Conservation (phyloP, 1,284 basidiomycete species). For the Leccinum variabile region DNA sequence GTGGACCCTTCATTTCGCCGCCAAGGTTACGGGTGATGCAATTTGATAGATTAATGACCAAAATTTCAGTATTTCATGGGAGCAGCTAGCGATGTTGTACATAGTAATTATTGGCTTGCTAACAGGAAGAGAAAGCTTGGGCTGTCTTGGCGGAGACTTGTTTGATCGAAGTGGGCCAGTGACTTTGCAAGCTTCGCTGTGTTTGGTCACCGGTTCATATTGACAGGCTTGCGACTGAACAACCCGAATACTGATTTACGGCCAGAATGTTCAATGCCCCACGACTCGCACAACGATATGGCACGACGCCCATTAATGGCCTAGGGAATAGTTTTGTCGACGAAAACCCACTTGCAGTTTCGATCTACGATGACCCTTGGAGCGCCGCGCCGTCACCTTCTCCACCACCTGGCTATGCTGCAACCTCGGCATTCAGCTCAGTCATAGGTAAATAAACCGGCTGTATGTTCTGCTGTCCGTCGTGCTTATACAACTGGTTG, state of each 20-base stretch:
- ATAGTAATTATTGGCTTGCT: slow-evolving; percentile 25
- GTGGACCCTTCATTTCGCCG: slow-evolving; percentile 86
- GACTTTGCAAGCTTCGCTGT: background rate
- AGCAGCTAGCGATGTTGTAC: slow-evolving; percentile 21
- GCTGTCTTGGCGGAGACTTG: background rate
- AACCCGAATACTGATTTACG: slow-evolving; percentile 8
- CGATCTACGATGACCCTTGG: slow-evolving; percentile 87
- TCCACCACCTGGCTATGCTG: slow-evolving; percentile 53
- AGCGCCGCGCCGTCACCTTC: slow-evolving; percentile 77
- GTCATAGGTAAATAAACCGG: slow-evolving; percentile 67
- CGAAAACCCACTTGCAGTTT: slow-evolving; percentile 72
- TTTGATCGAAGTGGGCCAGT: background rate
- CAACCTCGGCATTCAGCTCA: slow-evolving; percentile 58
- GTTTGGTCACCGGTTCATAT: slow-evolving; percentile 3
- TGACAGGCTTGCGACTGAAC: slow-evolving; percentile 11
- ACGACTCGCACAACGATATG: slow-evolving; percentile 65
- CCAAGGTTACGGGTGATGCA: slow-evolving; percentile 54
- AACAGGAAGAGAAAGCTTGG: slow-evolving; percentile 11
- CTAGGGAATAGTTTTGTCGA: slow-evolving; percentile 73
- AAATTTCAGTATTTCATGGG: slow-evolving; percentile 15
- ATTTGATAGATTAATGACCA: slow-evolving; percentile 19
- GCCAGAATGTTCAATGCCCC: slow-evolving; percentile 75
- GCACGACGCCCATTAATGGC: slow-evolving; percentile 51
- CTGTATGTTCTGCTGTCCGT: background rate
- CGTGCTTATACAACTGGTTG: slow-evolving; percentile 15